Conservation (phyloP, 2,329 filamentous ascomycete genomes). For the Bisporella sp. region DNA sequence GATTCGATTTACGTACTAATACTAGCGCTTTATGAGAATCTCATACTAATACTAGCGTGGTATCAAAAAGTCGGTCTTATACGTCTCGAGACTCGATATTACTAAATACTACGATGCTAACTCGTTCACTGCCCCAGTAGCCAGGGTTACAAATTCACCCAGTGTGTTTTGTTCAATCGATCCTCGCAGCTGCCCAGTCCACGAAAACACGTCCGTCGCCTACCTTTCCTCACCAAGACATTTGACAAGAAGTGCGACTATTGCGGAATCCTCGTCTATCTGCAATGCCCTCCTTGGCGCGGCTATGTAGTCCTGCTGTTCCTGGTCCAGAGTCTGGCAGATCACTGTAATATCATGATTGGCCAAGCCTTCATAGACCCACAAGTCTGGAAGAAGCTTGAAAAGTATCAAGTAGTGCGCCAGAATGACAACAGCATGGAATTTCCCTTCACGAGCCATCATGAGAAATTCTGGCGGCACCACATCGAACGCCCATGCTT, state of each 20-base stretch:
- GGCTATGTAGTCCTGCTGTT: background rate
- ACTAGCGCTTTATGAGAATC: too few relatives aligned
- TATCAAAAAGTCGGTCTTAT: too few relatives aligned
- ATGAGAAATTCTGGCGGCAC: background rate
- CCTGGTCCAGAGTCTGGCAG: background rate
- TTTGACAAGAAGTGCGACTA: background rate
- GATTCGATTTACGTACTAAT: too few relatives aligned
- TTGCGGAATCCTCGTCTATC: background rate
- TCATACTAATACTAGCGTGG: too few relatives aligned
- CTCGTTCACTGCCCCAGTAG: too few relatives aligned
- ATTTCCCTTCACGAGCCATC: background rate
- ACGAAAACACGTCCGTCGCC: too few relatives aligned
- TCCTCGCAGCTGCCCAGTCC: too few relatives aligned
- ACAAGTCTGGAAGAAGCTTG: background rate
- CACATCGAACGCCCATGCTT: background rate
- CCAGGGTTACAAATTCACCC: too few relatives aligned
- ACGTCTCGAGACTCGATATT: too few relatives aligned
- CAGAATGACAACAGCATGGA: background rate
- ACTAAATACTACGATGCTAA: too few relatives aligned
- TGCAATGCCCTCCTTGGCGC: background rate
- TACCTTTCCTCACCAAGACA: background rate
- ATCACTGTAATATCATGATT: background rate
- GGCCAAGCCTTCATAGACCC: background rate
- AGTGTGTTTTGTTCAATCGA: too few relatives aligned
- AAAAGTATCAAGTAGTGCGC: background rate